Evolutionary conservation across 202 grass and related monocot genomes (phyloP).

Genomic region (Zizania palustris): DNA sequence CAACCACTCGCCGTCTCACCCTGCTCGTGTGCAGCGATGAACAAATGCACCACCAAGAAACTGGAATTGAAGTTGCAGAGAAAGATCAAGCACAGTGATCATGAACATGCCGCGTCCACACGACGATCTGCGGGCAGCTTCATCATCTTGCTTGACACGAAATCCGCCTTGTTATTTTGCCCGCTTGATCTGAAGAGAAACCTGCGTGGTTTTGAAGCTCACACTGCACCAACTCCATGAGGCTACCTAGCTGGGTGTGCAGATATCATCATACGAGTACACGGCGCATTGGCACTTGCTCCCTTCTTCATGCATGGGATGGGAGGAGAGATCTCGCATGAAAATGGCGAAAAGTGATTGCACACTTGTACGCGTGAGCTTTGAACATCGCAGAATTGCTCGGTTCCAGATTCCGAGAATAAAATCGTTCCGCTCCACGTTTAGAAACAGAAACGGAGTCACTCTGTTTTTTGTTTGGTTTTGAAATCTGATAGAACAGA

Average conservation of each 20-base stretch:
- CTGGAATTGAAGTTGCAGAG: not conserved
- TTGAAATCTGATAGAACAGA: no score
- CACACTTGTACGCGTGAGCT: constrained; percentile 27
- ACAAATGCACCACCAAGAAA: constrained; percentile 38
- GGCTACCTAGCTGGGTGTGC: not conserved
- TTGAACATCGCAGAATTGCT: no score
- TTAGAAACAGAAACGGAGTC: no score
- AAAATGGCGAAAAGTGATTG: constrained; percentile 36
- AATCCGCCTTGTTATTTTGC: constrained; percentile 8
- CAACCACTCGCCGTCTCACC: no score
- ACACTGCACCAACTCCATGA: constrained; percentile 38
- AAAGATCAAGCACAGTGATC: not conserved
- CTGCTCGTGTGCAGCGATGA: no score
- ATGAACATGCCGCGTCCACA: no score
- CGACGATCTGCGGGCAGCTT: no score
- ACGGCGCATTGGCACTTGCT: not conserved
- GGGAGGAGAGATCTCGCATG: not conserved
- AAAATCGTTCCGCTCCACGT: no score
- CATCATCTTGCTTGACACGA: constrained; percentile 38
- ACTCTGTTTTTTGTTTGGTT: no score
- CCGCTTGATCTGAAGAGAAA: constrained; percentile 26
- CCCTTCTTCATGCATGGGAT: not conserved
- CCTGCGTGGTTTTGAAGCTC: not conserved
- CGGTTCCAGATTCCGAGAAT: no score
- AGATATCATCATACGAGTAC: not conserved